Conservation (phyloP, 2,329 filamentous ascomycete species). For the Neonectria punicea region DNA sequence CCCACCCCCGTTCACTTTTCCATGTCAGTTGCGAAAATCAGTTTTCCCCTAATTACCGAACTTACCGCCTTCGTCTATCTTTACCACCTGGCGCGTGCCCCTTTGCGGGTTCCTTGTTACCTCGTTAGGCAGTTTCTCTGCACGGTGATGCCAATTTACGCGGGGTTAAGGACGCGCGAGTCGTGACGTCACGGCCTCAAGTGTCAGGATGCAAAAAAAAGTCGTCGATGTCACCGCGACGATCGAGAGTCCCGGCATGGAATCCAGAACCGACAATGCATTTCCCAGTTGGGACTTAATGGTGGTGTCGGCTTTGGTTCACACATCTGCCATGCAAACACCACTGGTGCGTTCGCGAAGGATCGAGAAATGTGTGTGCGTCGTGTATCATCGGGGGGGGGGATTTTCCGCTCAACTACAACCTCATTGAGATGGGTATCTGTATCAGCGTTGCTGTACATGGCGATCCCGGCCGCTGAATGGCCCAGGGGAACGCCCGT, state of each 20-base stretch:
- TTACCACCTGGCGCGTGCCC: not conserved
- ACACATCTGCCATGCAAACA: not conserved
- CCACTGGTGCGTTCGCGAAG: not conserved
- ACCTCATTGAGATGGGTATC: constrained; percentile 44
- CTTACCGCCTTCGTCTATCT: not conserved
- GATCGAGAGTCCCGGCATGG: constrained; percentile 4
- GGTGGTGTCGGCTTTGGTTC: not conserved
- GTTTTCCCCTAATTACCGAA: not conserved
- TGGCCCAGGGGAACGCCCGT: constrained; percentile 25
- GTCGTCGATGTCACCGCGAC: constrained; percentile 4
- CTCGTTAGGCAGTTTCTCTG: not conserved
- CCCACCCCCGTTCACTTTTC: not conserved
- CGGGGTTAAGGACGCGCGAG: not conserved
- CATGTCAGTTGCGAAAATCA: not conserved
- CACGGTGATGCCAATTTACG: not conserved
- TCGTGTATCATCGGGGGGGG: constrained; percentile 29
- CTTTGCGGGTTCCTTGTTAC: not conserved
- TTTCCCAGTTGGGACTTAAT: constrained; percentile 9
- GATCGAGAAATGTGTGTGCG: constrained; percentile 18
- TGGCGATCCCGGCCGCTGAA: constrained; percentile 16
- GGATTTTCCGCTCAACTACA: constrained; percentile 34
- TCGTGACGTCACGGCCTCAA: constrained; percentile 16
- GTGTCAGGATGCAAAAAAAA: not conserved
- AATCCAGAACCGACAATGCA: not conserved
- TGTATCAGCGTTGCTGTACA: constrained; percentile 34